Percentiles rank a stretch among this genome's conserved stretches.
Conservation (phyloP, 495 filamentous ascomycete genomes). For the Stereocaulon alpinum region DNA sequence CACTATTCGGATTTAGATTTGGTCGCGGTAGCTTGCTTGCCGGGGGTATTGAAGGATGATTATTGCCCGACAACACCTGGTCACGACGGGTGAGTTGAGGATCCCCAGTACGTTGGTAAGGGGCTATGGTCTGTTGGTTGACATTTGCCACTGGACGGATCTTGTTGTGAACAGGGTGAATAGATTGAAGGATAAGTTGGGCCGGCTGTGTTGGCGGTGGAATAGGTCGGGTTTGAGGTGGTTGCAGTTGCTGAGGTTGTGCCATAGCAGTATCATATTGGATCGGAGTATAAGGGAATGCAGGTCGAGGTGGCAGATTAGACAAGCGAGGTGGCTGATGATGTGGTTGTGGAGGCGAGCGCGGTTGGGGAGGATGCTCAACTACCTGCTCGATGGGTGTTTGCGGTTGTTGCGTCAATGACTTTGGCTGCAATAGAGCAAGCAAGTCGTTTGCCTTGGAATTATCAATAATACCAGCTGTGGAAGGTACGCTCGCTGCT, state of each 20-base stretch:
- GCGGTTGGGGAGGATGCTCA: constrained; percentile 27
- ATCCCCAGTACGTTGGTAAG: constrained; percentile 45
- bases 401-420: constrained; percentile 22
- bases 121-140: constrained; percentile 31
- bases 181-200: constrained; percentile 11
- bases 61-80: constrained; percentile 28
- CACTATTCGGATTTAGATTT: constrained; percentile 53
- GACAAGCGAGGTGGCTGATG: constrained; percentile 27
- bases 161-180: background rate
- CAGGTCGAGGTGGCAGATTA: constrained; percentile 33
- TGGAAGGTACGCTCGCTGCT: constrained; percentile 14
- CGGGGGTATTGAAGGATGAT: constrained; percentile 41
- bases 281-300: constrained; percentile 31
- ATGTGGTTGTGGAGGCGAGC: constrained; percentile 34
- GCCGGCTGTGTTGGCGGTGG: constrained; percentile 21
- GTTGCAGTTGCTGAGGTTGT: background rate
- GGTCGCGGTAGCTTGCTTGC: constrained; percentile 49
- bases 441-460: constrained; percentile 45
- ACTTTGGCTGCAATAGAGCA: constrained; percentile 41
- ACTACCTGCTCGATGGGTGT: constrained; percentile 36
- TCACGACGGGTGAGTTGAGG: constrained; percentile 38
- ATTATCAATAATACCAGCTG: constrained; percentile 21
- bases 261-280: constrained; percentile 16
- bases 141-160: constrained; percentile 15
- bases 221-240: constrained; percentile 18